These are phyloP conservation scores for Hypoxylon sp. DNA, from an alignment of 2,329 filamentous ascomycete species.

Conservation along the genomic window DNA sequence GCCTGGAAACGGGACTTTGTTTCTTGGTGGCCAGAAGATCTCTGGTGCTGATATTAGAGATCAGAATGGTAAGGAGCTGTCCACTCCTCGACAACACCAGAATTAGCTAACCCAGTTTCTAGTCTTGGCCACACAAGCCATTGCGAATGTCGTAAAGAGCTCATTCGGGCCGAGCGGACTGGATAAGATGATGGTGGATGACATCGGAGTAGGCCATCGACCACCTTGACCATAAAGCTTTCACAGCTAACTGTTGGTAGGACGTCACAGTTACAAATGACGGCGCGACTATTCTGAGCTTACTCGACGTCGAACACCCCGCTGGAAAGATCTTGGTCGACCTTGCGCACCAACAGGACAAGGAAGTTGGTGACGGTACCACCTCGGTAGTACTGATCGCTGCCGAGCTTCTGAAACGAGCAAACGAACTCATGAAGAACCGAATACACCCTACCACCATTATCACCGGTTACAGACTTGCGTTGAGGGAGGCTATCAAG, in stretches of 20 bases:
- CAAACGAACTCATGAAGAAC: constrained; percentile 99
- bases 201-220: constrained; percentile 81
- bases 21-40: constrained; percentile 97
- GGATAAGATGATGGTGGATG: constrained; percentile 99
- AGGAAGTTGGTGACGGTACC: constrained; percentile 98
- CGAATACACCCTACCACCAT: constrained; percentile 99
- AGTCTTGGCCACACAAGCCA: constrained; percentile 96
- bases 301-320: constrained; percentile 97
- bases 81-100: constrained; percentile 4
- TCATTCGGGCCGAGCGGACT: constrained; percentile 97
- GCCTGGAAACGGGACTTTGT: constrained; percentile 93
- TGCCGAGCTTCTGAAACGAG: constrained; percentile 90
- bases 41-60: constrained; percentile 96
- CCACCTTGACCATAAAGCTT: constrained; percentile 37
- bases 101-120: constrained; percentile 42
- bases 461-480: constrained; percentile 97
- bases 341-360: constrained; percentile 97
- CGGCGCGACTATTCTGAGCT: constrained; percentile 93
- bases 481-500: constrained; percentile 94
- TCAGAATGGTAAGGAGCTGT: constrained; percentile 79
- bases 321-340: constrained; percentile 99
- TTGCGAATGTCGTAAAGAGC: constrained; percentile 98
- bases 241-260: constrained; percentile 56
- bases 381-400: constrained; percentile 98
- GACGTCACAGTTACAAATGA: constrained; percentile 99